Base-by-base conservation (phyloP, 768 basidiomycete genomes). In the Termitomyces sp. region DNA sequence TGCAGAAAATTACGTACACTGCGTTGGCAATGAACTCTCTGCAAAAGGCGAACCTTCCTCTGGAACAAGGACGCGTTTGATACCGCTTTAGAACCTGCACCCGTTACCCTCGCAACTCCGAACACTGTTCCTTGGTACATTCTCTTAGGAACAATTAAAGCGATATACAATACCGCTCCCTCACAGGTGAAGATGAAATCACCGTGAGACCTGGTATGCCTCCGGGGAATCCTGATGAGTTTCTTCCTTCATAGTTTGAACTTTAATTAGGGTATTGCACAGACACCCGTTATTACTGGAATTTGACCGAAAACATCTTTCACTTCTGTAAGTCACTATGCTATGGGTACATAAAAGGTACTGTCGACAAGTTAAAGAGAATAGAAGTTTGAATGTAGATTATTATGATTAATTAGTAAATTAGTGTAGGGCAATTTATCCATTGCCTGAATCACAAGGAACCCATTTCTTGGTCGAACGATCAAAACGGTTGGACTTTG, bases 281-380 rank as follows among this genome's bases (percentile, higher is more conserved):
- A 85, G 88, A 84, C 59, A 84, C 82, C 2, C 72, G 76, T 15
- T 76, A 74, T 64, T 83, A 83, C 62, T 84, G 83, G 83, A 68
- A 77, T 34, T 68, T 85, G 35, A 77, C 80, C 5, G 63, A 68
- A 37, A 76, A 81, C 60, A 89, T 91, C 58, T 89, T 87, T 77
- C 55, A 49, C 7, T 38, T 50, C 28, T 50, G 14, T 50, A 10
- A 38, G 2, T 22, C 2, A 9, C 14, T 3, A 19, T 2, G 1
- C 14, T 3, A 19, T 2, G 1, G 19, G 24, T 26, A 34, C 7
- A 34, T 21, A 34, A 37, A 12, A 12, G n/a, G 9, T 17, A 2
- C 26, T 17, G 6, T 24, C 5, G 12, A 14, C 12, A 24, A 22
- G 5, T 11, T 14, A 2, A 11, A 19, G 22, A n/a, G 2, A 26